Evolutionary conservation across 495 filamentous ascomycete genomes (phyloP).

Genomic region (Xylaria bambusicola): DNA sequence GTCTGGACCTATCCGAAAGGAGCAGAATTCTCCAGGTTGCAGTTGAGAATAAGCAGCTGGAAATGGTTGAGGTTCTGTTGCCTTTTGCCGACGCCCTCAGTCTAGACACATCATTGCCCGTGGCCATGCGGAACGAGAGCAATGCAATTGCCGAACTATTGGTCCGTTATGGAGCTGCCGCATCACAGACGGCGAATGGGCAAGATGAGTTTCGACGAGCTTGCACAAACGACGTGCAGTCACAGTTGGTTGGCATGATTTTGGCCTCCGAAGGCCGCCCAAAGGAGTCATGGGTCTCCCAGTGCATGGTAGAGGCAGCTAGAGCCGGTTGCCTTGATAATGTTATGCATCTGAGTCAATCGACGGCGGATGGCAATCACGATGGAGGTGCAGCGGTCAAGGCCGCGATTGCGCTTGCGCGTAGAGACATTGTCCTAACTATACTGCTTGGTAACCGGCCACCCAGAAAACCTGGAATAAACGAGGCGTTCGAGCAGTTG

Average conservation of each 20-base stretch:
- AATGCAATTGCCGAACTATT: slow-evolving; percentile 39
- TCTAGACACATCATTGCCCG: slow-evolving; percentile 41
- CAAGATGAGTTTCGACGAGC: slow-evolving; percentile 47
- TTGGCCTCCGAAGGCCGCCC: slow-evolving; percentile 46
- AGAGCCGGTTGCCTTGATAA: slow-evolving; percentile 45
- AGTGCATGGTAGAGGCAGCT: slow-evolving; percentile 48
- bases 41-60: slow-evolving; percentile 44
- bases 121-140: slow-evolving; percentile 43
- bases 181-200: slow-evolving; percentile 38
- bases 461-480: slow-evolving; percentile 37
- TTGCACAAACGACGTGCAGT: slow-evolving; percentile 40
- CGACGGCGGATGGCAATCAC: slow-evolving; percentile 45
- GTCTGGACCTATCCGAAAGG: slow-evolving; percentile 46
- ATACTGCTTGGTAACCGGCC: slow-evolving; percentile 47
- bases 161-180: slow-evolving; percentile 43
- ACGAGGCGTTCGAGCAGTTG: slow-evolving; percentile 42
- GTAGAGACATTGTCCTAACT: slow-evolving; percentile 47
- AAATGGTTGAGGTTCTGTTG: slow-evolving; percentile 51
- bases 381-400: slow-evolving; percentile 48
- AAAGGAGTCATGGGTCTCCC: slow-evolving; percentile 33
- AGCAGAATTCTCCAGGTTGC: slow-evolving; percentile 48
- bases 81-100: slow-evolving; percentile 43
- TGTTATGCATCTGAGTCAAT: slow-evolving; percentile 46
- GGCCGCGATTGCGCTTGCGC: slow-evolving; percentile 40
- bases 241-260: slow-evolving; percentile 45